phyloP scores from a whole-genome alignment of 108 stramenopile species.

The Conticribra guillardii region DNA sequence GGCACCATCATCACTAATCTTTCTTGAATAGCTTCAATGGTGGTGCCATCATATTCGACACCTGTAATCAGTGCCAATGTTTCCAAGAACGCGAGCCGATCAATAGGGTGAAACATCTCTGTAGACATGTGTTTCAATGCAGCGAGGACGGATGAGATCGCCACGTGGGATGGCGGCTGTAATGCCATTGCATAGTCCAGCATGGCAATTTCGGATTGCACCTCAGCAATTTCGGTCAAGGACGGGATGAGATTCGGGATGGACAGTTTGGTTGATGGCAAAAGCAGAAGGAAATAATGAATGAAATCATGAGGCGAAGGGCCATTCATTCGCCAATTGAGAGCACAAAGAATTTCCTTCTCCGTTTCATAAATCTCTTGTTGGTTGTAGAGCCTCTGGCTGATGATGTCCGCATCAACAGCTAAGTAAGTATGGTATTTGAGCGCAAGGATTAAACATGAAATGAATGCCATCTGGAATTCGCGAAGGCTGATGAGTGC shows the following conservation, averaged over 20 bases:
- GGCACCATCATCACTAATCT: no score
- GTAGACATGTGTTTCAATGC: not conserved
- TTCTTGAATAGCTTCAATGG: no score
- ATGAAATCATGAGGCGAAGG: constrained; percentile 14
- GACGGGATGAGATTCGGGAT: not conserved
- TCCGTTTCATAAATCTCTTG: constrained; percentile 10
- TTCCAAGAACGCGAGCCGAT: no score
- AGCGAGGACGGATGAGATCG: not conserved
- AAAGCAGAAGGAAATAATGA: not conserved
- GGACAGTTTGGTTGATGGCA: not conserved
- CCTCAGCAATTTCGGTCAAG: constrained; percentile 6
- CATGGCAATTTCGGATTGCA: constrained; percentile 6
- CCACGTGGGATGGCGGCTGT: constrained; percentile 8
- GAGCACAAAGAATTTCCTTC: not conserved
- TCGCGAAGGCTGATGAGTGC: constrained; percentile 1
- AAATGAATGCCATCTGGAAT: constrained; percentile 3
- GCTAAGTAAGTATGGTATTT: constrained; percentile 1
- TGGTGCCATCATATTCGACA: no score
- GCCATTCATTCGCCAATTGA: constrained; percentile 4
- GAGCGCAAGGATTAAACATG: constrained; percentile 3
- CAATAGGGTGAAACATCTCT: no score
- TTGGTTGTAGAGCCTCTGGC: constrained; percentile 4
- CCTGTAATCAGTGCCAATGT: no score
- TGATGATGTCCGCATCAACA: constrained; percentile 6
- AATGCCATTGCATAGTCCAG: not conserved